phyloP scores from a whole-genome alignment of 306 rosid genomes.

The Fragaria ananassa region DNA sequence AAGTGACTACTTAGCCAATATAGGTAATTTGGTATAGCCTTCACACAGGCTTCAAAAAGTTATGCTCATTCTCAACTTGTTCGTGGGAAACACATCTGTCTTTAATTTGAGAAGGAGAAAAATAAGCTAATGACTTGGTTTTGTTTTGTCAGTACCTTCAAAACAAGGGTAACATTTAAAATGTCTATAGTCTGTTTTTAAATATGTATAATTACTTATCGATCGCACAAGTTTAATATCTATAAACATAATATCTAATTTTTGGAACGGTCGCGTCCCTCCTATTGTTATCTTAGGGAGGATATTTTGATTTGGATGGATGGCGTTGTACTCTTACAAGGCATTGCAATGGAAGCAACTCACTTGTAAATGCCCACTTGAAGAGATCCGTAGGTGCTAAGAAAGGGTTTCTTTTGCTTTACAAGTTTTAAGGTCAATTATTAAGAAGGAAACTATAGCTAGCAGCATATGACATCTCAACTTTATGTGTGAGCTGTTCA shows the following conservation, averaged over 20 bases:
- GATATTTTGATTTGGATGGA: conserved; percentile 4
- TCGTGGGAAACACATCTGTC: conserved; percentile 25
- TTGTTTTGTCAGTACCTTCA: neutral
- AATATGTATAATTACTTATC: neutral
- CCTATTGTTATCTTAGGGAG: neutral
- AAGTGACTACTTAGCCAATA: conserved; percentile 13
- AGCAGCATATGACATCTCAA: conserved; percentile 32
- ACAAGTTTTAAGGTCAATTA: conserved; percentile 22
- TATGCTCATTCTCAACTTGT: conserved; percentile 18
- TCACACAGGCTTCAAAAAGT: conserved; percentile 29
- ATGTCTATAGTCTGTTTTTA: neutral
- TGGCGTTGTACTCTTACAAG: neutral
- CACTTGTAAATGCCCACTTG: conserved; percentile 18
- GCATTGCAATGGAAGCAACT: conserved; percentile 17
- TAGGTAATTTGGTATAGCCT: conserved; percentile 14
- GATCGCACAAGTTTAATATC: neutral
- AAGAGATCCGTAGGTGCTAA: conserved; percentile 21
- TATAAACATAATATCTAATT: neutral
- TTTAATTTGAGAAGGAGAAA: neutral
- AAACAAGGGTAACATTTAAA: neutral
- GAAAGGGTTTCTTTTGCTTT: conserved; percentile 23
- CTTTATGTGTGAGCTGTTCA: conserved; percentile 50
- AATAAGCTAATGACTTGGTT: neutral
- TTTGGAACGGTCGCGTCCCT: neutral
- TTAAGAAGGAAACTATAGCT: conserved; percentile 20